Evolutionary conservation across 2,329 filamentous ascomycete genomes (phyloP).

Genomic region (Paracoccidioides lutzii): DNA sequence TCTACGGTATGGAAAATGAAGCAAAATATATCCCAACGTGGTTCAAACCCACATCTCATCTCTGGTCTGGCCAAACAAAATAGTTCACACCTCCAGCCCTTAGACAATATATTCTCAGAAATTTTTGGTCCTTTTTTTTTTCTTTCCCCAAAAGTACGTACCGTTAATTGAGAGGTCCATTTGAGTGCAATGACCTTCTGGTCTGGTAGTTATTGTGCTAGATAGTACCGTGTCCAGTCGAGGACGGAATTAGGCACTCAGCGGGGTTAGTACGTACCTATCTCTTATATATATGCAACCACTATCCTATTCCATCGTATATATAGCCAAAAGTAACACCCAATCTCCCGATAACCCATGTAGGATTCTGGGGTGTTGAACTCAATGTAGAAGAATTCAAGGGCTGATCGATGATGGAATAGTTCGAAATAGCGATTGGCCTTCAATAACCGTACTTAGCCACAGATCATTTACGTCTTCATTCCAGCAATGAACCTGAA

Average conservation of each 20-base stretch:
- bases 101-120: background rate
- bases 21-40: slow-evolving; percentile 1
- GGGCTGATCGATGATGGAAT: too few relatives aligned
- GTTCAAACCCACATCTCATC: background rate
- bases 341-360: background rate
- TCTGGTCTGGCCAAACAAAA: background rate
- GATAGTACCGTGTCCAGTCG: background rate
- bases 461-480: too few relatives aligned
- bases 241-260: background rate
- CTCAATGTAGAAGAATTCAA: background rate
- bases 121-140: background rate
- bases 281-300: background rate
- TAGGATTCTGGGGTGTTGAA: background rate
- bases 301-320: background rate
- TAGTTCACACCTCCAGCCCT: background rate
- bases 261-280: background rate
- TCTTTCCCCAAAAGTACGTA: background rate
- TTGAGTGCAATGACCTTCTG: background rate
- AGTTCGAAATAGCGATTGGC: too few relatives aligned
- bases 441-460: too few relatives aligned
- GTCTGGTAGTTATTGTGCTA: background rate
- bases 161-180: background rate
- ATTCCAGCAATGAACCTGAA: too few relatives aligned
- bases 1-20: slow-evolving; percentile 23
- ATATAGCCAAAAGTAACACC: background rate